Conservation (phyloP, 345 rosid species). For the Sisymbrium altissimum region DNA sequence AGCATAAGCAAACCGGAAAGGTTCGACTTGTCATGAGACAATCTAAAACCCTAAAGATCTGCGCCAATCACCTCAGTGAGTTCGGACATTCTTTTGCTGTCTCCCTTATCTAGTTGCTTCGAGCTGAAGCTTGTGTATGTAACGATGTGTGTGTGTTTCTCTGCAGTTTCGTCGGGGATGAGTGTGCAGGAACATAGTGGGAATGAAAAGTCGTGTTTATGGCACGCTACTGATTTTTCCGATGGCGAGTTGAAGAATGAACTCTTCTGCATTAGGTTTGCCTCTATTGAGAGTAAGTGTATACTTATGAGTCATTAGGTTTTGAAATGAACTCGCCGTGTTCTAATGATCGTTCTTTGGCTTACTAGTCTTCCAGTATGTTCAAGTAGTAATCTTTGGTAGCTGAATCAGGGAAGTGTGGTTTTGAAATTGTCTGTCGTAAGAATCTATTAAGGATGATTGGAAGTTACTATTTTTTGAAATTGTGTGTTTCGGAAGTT, state of each 20-base stretch:
- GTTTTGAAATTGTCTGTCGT: neutral
- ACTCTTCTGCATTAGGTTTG: slow-evolving; percentile 75
- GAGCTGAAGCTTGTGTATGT: neutral
- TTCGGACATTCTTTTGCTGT: neutral
- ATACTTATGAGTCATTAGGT: neutral
- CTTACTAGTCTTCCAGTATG: neutral
- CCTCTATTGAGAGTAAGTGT: slow-evolving; percentile 60
- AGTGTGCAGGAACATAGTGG: slow-evolving; percentile 66
- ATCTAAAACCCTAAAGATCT: slow-evolving; percentile 92
- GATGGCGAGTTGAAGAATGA: slow-evolving; percentile 78
- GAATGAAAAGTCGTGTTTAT: slow-evolving; percentile 65
- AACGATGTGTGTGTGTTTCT: neutral
- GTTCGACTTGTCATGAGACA: slow-evolving; percentile 91
- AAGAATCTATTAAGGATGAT: neutral
- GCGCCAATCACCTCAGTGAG: slow-evolving; percentile 86
- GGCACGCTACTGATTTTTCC: slow-evolving; percentile 67
- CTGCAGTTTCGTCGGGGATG: slow-evolving; percentile 50
- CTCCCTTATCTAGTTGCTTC: neutral
- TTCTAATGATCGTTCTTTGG: too few relatives aligned
- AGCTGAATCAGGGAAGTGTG: neutral
- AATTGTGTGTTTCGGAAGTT: neutral
- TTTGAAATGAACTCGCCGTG: neutral
- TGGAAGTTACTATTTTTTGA: neutral
- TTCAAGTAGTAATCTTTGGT: neutral
- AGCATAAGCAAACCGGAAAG: slow-evolving; percentile 66